Conservation (phyloP, 2,329 filamentous ascomycete genomes). For the Didymella keratinophila region DNA sequence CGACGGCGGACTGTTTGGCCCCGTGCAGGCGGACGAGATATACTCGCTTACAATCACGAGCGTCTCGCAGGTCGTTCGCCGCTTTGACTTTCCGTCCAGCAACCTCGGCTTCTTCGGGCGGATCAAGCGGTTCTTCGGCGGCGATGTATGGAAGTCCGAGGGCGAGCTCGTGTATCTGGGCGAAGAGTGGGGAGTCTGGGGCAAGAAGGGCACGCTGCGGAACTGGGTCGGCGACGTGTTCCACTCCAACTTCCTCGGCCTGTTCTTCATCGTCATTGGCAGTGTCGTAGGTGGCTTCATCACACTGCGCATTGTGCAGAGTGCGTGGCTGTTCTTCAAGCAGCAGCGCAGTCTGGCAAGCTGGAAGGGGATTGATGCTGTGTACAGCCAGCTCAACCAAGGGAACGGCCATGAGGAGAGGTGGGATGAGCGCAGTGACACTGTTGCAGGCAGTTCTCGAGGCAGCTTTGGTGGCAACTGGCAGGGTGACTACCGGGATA, state of each 20-base stretch:
- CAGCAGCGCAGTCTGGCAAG: conserved; percentile 40
- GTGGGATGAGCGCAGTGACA: background rate
- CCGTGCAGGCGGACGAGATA: conserved; percentile 22
- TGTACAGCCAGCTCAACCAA: conserved; percentile 41
- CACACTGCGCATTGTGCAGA: conserved; percentile 29
- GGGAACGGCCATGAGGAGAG: conserved; percentile 33
- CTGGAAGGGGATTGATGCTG: conserved; percentile 47
- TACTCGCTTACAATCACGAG: conserved; percentile 39
- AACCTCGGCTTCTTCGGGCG: conserved; percentile 28
- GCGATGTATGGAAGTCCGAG: conserved; percentile 34
- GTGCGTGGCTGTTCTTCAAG: conserved; percentile 30
- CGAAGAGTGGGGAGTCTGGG: conserved; percentile 43
- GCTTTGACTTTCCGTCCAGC: conserved; percentile 30
- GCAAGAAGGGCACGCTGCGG: conserved; percentile 42
- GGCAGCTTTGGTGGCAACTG: background rate
- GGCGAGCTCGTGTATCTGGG: conserved; percentile 39
- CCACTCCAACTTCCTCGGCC: conserved; percentile 35
- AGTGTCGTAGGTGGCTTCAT: conserved; percentile 30
- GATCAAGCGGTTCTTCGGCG: conserved; percentile 39
- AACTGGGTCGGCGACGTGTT: conserved; percentile 36
- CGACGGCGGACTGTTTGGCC: conserved; percentile 33
- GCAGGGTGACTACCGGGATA: conserved; percentile 34
- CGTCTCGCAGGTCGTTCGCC: conserved; percentile 35
- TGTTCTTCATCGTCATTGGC: conserved; percentile 34
- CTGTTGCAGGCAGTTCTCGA: background rate